These are phyloP conservation scores for Aspergillus nanangensis DNA, from an alignment of 495 filamentous ascomycete genomes.

Conservation along the genomic window DNA sequence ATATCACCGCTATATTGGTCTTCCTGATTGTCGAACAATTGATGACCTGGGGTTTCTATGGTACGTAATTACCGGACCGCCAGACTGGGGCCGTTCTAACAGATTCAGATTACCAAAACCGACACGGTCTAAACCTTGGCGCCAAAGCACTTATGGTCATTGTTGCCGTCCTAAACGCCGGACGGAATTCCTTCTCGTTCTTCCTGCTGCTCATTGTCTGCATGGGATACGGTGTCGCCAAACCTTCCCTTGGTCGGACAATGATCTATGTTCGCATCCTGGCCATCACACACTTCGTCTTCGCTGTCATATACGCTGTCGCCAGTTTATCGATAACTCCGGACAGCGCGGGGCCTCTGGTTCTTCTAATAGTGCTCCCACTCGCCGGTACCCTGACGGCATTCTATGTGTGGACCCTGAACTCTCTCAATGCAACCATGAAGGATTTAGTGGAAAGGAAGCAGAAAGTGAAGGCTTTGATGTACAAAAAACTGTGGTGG, in stretches of 20 bases:
- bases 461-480: conserved; percentile 85
- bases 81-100: conserved; percentile 3
- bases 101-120: conserved; percentile 76
- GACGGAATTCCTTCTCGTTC: conserved; percentile 95
- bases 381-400: conserved; percentile 89
- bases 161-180: conserved; percentile 88
- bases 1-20: conserved; percentile 94
- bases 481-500: conserved; percentile 99
- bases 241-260: conserved; percentile 83
- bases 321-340: conserved; percentile 87
- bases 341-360: conserved; percentile 65
- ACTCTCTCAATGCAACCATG: conserved; percentile 88
- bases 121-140: conserved; percentile 72
- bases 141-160: conserved; percentile 83
- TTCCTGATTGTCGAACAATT: conserved; percentile 94
- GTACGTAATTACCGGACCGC: conserved; percentile 18
- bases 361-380: conserved; percentile 93
- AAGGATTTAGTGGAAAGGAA: conserved; percentile 92
- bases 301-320: conserved; percentile 89
- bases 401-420: conserved; percentile 99
- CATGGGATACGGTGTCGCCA: conserved; percentile 99
- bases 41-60: conserved; percentile 97
- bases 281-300: conserved; percentile 88
- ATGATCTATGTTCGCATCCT: conserved; percentile 94
- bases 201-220: conserved; percentile 98